Base-by-base conservation (phyloP, 371 early-diverging fungal species). In the Zychaea mexicana region DNA sequence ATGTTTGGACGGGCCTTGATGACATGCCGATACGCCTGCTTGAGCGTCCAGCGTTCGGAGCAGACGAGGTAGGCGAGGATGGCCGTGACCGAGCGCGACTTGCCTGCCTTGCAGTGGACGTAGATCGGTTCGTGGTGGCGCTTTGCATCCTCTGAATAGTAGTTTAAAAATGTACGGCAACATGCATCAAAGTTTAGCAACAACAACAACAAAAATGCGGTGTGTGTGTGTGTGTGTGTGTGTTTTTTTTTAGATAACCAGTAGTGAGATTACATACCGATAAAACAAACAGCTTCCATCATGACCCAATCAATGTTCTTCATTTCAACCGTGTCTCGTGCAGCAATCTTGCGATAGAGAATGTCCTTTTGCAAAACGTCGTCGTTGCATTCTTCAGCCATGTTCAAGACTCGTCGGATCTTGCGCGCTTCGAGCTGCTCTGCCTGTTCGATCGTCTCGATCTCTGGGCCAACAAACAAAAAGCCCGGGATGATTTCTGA, bases 21-120 rank as follows among this genome's bases (percentile, higher is more conserved):
- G 5, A 94, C 91, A 62, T 87, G 87, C 10, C 88, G 79, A 68
- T 92, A 93, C 1, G 95, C 91, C 56, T 82, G 84, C 66, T 85
- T 83, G 31, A 94, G 70, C 3, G 90, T 80, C 90, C 90, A 89
- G 28, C 81, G 77, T 64, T 89, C 82, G 31, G 82, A 77, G 13
- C 79, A 68, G 28, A 94, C 88, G 45, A 94, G 65, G 64, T 90
- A 92, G 0, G 90, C 94, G 12, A 94, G 73, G 19, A 92, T 92
- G 10, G 87, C 91, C 0, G 91, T 91, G 7, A 88, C 91, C 0
- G 92, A 92, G 19, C 95, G 85, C 2, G 93, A 93, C 62, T 89
- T 88, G 22, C 95, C 95, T 2, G 93, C 94, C 63, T 90, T 89
- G 77, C 95, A 94, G 67, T 94, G 95, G 0, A 94, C 92, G 60